Base-by-base conservation (phyloP, 352 stramenopile genomes). In the Pythium angustatum region DNA sequence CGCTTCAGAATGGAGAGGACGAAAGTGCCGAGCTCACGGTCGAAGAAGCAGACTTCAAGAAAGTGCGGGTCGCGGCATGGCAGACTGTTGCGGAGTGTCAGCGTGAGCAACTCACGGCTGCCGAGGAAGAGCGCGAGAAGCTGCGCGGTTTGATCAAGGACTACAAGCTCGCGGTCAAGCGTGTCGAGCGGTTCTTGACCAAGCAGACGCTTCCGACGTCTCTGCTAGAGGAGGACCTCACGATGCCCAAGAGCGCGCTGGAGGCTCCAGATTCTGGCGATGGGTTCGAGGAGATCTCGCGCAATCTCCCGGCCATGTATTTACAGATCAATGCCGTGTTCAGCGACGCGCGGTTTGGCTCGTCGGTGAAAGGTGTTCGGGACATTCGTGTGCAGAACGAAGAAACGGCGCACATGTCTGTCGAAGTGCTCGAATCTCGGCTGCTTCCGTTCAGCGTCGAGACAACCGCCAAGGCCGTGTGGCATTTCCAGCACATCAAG, bases 291-390 rank as follows among this genome's bases (percentile, higher is more conserved):
- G 53, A 60, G 6, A 60, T 60, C 17, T 60, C 53, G 26, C 28
- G 26, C n/a, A 60, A 60, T 17, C 38, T 60, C 24, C 53, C 53
- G 24, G 43, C 53, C 7, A 60, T 60, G 53, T 60, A 60, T 21
- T 43, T 60, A 40, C 53, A 60, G 40, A 50, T 60, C 53, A 60
- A 60, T 40, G 53, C 38, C 53, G 53, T 60, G 15, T 60, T 60
- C 26, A 60, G 43, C 10, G 53, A 60, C 19, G 7, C 41, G 5
- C 53, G 53, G 8, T 40, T 49, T 12, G n/a, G 27, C 30, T 12
- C 55, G 2, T 28, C 19, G 0, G 21, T 34, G 12, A 36, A 27
- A 4, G 41, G 41, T 2, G 14, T 62, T 3, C 41, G 55, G 2
- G 55, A 62, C 26, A 45, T 62, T 31, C 44, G 45, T 19, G 43